Conservation (phyloP, 1,139 yeast species). For the Saccharomyces hybrid region DNA sequence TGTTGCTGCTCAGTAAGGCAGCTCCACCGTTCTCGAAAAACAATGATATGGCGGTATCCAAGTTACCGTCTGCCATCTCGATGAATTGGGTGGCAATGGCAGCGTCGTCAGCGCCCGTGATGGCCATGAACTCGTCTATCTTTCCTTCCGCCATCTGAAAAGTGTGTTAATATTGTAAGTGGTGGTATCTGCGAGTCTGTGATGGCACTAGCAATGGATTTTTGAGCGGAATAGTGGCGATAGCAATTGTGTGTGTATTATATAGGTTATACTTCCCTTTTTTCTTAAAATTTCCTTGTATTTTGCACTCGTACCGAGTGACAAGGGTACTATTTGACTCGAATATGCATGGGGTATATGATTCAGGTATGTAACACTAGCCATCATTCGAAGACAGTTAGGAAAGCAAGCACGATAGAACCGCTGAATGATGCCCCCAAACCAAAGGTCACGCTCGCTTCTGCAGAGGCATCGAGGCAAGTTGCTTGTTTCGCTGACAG, state of each 20-base stretch:
- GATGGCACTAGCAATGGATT: neutral
- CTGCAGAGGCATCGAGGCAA: slow-evolving; percentile 22
- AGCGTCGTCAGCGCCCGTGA: slow-evolving; percentile 69
- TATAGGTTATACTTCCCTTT: neutral
- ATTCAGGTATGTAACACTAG: neutral
- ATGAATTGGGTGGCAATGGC: slow-evolving; percentile 69
- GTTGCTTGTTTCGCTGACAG: slow-evolving; percentile 16
- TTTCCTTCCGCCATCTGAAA: slow-evolving; percentile 41
- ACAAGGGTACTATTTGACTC: neutral
- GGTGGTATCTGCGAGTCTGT: neutral
- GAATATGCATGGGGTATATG: neutral
- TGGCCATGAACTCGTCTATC: slow-evolving; percentile 70
- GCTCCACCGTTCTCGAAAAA: slow-evolving; percentile 66
- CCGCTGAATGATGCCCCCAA: slow-evolving; percentile 6
- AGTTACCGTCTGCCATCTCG: slow-evolving; percentile 68
- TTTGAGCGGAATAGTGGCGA: neutral
- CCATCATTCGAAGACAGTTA: neutral
- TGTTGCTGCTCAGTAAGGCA: slow-evolving; percentile 12
- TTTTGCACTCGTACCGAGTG: neutral
- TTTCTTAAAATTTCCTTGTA: neutral
- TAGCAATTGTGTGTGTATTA: neutral
- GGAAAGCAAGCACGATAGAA: neutral
- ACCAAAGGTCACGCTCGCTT: neutral
- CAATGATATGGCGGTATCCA: slow-evolving; percentile 80
- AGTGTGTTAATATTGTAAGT: neutral